These are phyloP conservation scores for Forsythia suspensa DNA, from an alignment of 257 asterid species.

Conservation along the genomic window DNA sequence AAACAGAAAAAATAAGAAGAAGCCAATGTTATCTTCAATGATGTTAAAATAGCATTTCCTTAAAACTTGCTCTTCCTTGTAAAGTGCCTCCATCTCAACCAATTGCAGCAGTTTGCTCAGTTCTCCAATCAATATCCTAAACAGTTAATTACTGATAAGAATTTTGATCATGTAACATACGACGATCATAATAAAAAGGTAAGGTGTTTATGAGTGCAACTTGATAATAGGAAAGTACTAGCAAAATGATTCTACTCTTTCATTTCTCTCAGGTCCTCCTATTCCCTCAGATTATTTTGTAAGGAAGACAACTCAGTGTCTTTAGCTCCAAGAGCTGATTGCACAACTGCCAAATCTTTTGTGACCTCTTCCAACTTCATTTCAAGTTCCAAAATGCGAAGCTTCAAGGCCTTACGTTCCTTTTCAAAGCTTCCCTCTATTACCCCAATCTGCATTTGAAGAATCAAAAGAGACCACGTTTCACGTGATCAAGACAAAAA, in stretches of 20 bases:
- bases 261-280: constrained; percentile 93
- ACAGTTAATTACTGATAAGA: no score
- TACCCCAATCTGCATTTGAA: constrained; percentile 47
- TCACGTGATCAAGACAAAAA: constrained; percentile 11
- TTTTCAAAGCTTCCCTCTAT: constrained; percentile 61
- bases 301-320: constrained; percentile 56
- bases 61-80: constrained; percentile 84
- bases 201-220: neutral
- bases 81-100: constrained; percentile 90
- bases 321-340: constrained; percentile 57
- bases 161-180: no score
- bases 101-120: constrained; percentile 90
- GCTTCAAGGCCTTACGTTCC: constrained; percentile 61
- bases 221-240: neutral
- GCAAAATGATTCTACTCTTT: constrained; percentile 60
- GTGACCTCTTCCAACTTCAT: constrained; percentile 65
- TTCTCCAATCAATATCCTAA: no score
- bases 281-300: constrained; percentile 78
- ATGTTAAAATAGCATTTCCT: constrained; percentile 84
- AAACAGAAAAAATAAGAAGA: neutral
- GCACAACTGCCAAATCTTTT: constrained; percentile 44
- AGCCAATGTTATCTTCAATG: constrained; percentile 63
- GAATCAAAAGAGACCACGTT: constrained; percentile 6
- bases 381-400: constrained; percentile 68
- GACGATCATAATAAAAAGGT: no score